Percentiles rank a stretch among this genome's conserved stretches.
Evolutionary conservation across 2,329 filamentous ascomycete species (phyloP).

Genomic region (Cercospora janseana): DNA sequence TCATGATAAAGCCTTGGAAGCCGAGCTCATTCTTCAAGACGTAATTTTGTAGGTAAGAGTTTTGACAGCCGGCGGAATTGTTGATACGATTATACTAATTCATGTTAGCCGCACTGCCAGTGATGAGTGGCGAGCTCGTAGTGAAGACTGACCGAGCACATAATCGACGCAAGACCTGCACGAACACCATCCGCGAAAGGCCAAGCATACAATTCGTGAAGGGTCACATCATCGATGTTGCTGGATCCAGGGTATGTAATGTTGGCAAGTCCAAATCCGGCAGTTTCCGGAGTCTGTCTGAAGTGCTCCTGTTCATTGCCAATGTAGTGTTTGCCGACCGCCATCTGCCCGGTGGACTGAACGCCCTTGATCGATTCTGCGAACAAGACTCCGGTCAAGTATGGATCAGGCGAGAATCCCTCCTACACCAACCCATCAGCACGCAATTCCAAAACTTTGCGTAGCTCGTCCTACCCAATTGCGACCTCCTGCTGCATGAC

Average conservation of each 20-base stretch:
- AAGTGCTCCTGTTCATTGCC: slow-evolving; percentile 74
- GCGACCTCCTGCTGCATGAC: slow-evolving; percentile 40
- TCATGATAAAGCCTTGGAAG: slow-evolving; percentile 45
- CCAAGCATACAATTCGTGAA: slow-evolving; percentile 44
- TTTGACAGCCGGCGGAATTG: slow-evolving; percentile 60
- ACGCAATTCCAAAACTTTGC: slow-evolving; percentile 62
- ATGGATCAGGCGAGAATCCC: slow-evolving; percentile 69
- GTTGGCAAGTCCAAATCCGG: slow-evolving; percentile 58
- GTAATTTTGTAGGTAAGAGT: slow-evolving; percentile 65
- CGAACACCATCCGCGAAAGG: slow-evolving; percentile 52
- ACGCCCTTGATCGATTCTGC: slow-evolving; percentile 70
- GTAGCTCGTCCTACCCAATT: slow-evolving; percentile 3
- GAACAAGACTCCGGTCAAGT: slow-evolving; percentile 59
- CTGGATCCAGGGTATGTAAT: slow-evolving; percentile 44
- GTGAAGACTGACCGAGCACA: slow-evolving; percentile 56
- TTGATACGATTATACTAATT: slow-evolving; percentile 55
- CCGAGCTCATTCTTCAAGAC: slow-evolving; percentile 63
- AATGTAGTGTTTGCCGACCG: slow-evolving; percentile 75
- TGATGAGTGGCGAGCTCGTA: not conserved
- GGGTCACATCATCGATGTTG: slow-evolving; percentile 62
- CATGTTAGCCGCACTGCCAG: slow-evolving; percentile 39
- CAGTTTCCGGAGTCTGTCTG: slow-evolving; percentile 51
- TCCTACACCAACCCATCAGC: slow-evolving; percentile 49
- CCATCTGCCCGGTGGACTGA: slow-evolving; percentile 76
- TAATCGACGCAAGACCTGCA: slow-evolving; percentile 50